Conservation (phyloP, 257 asterid species). For the Rehmannia glutinosa region DNA sequence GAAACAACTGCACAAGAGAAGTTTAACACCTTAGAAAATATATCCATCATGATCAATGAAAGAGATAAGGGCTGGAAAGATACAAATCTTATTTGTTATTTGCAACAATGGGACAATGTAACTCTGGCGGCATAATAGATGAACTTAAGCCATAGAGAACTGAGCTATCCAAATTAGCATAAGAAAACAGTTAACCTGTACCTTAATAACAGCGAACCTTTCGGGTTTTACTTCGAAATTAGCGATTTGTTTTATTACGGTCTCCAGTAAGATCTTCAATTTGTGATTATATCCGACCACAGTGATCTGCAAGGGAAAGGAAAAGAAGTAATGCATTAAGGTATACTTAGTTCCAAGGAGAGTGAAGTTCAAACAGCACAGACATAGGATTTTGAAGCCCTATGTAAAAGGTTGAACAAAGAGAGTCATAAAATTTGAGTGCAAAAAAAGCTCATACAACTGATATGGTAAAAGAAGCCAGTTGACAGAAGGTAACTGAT, state of each 20-base stretch:
- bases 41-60: not conserved
- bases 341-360: not conserved
- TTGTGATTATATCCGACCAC: slow-evolving; percentile 87
- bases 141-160: slow-evolving; percentile 4
- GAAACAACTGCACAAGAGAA: not conserved
- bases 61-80: not conserved
- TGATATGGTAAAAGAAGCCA: slow-evolving; percentile 2
- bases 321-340: slow-evolving; percentile 10
- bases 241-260: slow-evolving; percentile 64
- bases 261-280: slow-evolving; percentile 72
- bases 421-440: not conserved
- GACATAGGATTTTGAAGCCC: not conserved
- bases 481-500: not conserved
- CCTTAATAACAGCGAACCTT: slow-evolving; percentile 92
- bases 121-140: not conserved
- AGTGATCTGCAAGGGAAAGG: slow-evolving; percentile 56
- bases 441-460: slow-evolving; percentile 7
- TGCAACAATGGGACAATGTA: not conserved
- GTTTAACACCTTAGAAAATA: not conserved
- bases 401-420: not conserved
- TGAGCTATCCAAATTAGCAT: slow-evolving; percentile 11
- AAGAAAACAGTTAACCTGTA: slow-evolving; percentile 24
- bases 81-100: not conserved
- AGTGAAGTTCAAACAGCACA: not conserved
- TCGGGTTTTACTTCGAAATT: slow-evolving; percentile 89